These are phyloP conservation scores for Manihot esculenta DNA, from an alignment of 441 rosid species.

Conservation along the genomic window DNA sequence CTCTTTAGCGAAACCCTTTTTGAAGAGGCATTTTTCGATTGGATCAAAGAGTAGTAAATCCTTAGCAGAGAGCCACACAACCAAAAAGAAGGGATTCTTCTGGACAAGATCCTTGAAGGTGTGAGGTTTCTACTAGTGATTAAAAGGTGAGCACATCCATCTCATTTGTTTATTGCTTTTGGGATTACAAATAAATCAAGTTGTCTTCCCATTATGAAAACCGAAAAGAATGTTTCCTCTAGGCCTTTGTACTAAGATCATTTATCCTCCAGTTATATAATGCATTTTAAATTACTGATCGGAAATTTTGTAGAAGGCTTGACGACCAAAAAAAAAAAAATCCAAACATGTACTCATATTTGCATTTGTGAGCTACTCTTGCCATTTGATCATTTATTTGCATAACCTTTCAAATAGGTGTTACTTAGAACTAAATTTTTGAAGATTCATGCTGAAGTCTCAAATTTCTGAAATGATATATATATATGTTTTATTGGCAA, in stretches of 20 bases:
- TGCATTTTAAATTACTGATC: background rate
- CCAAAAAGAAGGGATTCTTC: conserved; percentile 72
- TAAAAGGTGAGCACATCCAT: conserved; percentile 38
- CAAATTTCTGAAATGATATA: too few species aligned
- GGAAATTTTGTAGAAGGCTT: background rate
- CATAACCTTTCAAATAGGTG: too few species aligned
- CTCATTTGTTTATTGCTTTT: conserved; percentile 12
- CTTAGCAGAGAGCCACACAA: conserved; percentile 43
- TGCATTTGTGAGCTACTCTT: too few species aligned
- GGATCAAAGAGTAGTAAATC: conserved; percentile 65
- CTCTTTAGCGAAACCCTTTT: conserved; percentile 58
- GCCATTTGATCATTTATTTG: too few species aligned
- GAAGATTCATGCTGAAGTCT: too few species aligned
- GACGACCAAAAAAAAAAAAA: too few species aligned
- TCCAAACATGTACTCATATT: too few species aligned
- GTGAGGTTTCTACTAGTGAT: conserved; percentile 38
- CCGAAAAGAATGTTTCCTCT: background rate
- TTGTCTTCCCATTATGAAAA: background rate
- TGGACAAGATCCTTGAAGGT: conserved; percentile 83
- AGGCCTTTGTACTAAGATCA: background rate
- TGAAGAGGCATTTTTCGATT: conserved; percentile 75
- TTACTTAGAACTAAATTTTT: too few species aligned
- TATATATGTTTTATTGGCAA: too few species aligned
- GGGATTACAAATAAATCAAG: background rate
- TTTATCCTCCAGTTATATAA: background rate